These are phyloP conservation scores for Cyanidioschyzon merolae DNA, from an alignment of 23 red algal species.

Conservation along the genomic window DNA sequence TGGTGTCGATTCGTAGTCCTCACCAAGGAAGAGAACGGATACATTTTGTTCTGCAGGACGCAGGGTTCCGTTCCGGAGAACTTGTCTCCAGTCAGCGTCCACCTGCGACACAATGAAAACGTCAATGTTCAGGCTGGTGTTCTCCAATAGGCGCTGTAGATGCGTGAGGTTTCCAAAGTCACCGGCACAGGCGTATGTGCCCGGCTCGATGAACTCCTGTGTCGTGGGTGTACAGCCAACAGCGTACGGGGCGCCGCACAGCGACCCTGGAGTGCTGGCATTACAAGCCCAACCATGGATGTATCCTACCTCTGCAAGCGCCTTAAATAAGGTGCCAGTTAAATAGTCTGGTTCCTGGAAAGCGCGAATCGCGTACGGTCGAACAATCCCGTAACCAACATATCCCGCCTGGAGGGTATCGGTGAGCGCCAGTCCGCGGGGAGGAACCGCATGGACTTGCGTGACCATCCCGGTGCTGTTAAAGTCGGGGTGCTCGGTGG, in stretches of 20 bases:
- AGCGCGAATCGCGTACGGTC: neutral
- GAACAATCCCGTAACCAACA: neutral
- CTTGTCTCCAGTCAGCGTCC: neutral
- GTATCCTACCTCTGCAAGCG: neutral
- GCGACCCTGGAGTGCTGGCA: neutral
- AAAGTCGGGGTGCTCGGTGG: slow-evolving; percentile 1
- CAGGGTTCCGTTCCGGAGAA: slow-evolving; percentile 9
- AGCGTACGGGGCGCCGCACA: neutral
- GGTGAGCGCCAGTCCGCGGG: slow-evolving; percentile 12
- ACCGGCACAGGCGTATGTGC: neutral
- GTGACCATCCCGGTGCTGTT: neutral
- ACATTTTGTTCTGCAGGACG: neutral
- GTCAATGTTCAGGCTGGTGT: neutral
- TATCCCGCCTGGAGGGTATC: slow-evolving; percentile 21
- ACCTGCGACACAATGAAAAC: neutral
- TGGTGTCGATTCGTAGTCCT: slow-evolving; percentile 16
- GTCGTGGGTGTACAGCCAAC: neutral
- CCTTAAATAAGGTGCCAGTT: neutral
- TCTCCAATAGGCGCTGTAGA: neutral
- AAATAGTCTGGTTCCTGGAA: neutral
- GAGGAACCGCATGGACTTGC: slow-evolving; percentile 6
- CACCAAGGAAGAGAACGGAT: slow-evolving; percentile 28
- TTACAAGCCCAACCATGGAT: neutral
- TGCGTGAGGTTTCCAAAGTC: slow-evolving; percentile 5
- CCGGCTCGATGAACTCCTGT: neutral